Evolutionary conservation across 768 basidiomycete species (phyloP).

Genomic region (Tulasnella sp.): DNA sequence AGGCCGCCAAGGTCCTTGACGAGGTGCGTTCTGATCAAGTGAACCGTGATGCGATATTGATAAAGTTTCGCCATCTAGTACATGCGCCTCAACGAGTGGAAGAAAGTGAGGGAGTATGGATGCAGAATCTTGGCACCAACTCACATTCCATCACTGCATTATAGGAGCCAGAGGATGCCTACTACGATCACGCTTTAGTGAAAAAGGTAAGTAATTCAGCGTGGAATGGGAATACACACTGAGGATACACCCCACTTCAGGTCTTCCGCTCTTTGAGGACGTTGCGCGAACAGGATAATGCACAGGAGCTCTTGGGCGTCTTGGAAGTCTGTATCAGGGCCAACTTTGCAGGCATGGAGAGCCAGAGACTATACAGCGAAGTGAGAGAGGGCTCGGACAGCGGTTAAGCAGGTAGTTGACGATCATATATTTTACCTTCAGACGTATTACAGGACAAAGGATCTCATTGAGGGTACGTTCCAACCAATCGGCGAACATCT

Average conservation of each 20-base stretch:
- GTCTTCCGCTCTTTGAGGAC: conserved; percentile 62
- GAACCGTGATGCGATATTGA: not conserved
- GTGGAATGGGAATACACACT: not conserved
- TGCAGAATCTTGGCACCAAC: too few species aligned
- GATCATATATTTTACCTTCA: conserved; percentile 26
- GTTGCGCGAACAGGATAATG: conserved; percentile 65
- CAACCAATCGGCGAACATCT: not conserved
- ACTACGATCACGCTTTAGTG: conserved; percentile 84
- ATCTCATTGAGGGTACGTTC: conserved; percentile 64
- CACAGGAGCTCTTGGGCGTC: conserved; percentile 74
- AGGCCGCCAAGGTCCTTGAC: conserved; percentile 65
- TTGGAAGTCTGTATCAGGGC: conserved; percentile 80
- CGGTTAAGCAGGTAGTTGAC: not conserved
- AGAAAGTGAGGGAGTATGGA: conserved; percentile 31
- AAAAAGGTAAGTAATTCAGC: conserved; percentile 39
- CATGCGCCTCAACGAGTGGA: conserved; percentile 84
- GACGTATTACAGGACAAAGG: conserved; percentile 89
- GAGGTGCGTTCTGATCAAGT: conserved; percentile 22
- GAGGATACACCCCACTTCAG: conserved; percentile 25
- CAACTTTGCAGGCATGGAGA: conserved; percentile 91
- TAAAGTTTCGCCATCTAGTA: conserved; percentile 26
- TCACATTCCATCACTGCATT: too few species aligned
- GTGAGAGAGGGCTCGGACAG: conserved; percentile 26
- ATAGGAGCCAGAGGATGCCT: conserved; percentile 62
- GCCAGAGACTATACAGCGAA: conserved; percentile 79